phyloP scores from a whole-genome alignment of 306 rosid genomes.

The Lagenaria siceraria region DNA sequence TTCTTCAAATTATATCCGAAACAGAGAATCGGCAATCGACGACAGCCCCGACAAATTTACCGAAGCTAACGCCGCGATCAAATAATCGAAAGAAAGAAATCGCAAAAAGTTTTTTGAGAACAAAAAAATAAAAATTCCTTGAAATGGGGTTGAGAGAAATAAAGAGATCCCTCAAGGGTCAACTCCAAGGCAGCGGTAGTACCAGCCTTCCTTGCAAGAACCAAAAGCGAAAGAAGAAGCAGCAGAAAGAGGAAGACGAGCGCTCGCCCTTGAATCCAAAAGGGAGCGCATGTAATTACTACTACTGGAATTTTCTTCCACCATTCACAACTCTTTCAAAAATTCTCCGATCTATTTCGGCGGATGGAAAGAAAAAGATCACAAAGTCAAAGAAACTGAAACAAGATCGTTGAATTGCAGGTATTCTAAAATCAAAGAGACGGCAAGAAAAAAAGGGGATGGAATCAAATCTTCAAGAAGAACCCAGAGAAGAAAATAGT shows the following conservation, averaged over 20 bases:
- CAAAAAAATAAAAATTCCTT: not conserved
- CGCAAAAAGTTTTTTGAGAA: not conserved
- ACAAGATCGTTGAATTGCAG: not conserved
- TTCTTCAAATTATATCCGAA: not conserved
- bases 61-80: not conserved
- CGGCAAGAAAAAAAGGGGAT: not conserved
- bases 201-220: constrained; percentile 96
- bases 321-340: constrained; percentile 62
- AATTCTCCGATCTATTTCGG: constrained; percentile 10
- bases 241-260: constrained; percentile 40
- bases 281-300: constrained; percentile 74
- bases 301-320: constrained; percentile 65
- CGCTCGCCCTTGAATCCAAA: constrained; percentile 64
- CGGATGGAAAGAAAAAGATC: not conserved
- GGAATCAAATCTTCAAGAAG: not conserved
- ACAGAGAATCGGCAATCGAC: not conserved
- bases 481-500: not conserved
- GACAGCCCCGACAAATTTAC: not conserved
- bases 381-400: not conserved
- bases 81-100: not conserved
- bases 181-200: constrained; percentile 95
- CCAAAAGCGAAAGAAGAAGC: constrained; percentile 59
- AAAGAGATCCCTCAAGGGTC: constrained; percentile 46
- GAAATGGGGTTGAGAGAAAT: not conserved
- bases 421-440: not conserved